Evolutionary conservation across 2,329 filamentous ascomycete genomes (phyloP).

Genomic region (Nakataea oryzae): DNA sequence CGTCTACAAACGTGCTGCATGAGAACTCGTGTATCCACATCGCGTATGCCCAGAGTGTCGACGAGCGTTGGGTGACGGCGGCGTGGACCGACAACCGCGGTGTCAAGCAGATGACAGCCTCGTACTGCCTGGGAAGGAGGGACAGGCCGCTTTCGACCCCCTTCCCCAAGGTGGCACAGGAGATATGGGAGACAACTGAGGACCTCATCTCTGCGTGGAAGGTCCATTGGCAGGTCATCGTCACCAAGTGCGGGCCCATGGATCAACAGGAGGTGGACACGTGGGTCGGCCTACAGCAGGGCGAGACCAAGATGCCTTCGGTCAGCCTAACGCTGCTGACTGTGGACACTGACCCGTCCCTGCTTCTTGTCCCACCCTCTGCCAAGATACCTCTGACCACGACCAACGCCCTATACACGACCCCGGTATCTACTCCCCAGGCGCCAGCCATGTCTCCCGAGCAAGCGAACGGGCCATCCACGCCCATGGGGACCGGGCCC

Average conservation of each 20-base stretch:
- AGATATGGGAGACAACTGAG: slow-evolving; percentile 70
- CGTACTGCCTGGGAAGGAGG: slow-evolving; percentile 60
- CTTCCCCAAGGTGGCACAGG: slow-evolving; percentile 55
- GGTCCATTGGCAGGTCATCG: slow-evolving; percentile 67
- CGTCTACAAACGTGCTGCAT: slow-evolving; percentile 62
- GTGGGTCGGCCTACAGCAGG: slow-evolving; percentile 43
- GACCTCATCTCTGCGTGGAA: slow-evolving; percentile 61
- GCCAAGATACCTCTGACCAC: slow-evolving; percentile 33
- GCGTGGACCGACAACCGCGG: slow-evolving; percentile 76
- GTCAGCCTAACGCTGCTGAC: slow-evolving; percentile 50
- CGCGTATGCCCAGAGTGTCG: slow-evolving; percentile 65
- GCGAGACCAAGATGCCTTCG: slow-evolving; percentile 35
- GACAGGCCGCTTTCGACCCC: slow-evolving; percentile 32
- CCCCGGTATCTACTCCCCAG: slow-evolving; percentile 60
- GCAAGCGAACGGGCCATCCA: slow-evolving; percentile 34
- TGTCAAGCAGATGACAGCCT: slow-evolving; percentile 59
- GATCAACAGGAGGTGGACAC: slow-evolving; percentile 52
- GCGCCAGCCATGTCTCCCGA: slow-evolving; percentile 50
- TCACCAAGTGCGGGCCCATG: slow-evolving; percentile 62
- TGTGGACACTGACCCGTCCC: slow-evolving; percentile 53
- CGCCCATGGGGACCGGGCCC: slow-evolving; percentile 29
- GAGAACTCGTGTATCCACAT: slow-evolving; percentile 76
- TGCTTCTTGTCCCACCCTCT: slow-evolving; percentile 50
- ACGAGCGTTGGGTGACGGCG: slow-evolving; percentile 68
- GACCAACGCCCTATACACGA: slow-evolving; percentile 40